Evolutionary conservation across 2,329 filamentous ascomycete genomes (phyloP), one percentile per base, ranked within the genome.

Genomic region (Scedosporium aurantiacum): DNA sequence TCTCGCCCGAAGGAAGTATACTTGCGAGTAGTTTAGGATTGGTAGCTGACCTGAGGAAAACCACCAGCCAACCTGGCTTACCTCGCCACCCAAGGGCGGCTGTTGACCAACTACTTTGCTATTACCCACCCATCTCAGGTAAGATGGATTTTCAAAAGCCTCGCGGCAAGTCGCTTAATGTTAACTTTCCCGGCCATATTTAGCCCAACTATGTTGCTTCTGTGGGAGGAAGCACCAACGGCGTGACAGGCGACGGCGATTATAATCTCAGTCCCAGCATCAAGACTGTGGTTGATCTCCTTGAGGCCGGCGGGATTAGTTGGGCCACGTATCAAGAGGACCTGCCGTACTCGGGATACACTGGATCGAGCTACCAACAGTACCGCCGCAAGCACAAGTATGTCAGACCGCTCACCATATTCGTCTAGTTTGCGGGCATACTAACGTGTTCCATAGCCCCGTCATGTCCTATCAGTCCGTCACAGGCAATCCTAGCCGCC

Each of bases 81-180:
- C 7, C 18, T 25, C 18, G 23, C 32, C 32, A 37, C 32, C 4
- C 32, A 37, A 37, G 32, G 32, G 14, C 32, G 32, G 32, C 32
- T 37, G 10, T 37, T 37, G 32, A 37, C 32, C 32, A 37, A 37
- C 32, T 70, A 71, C 67, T 78, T 75, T 63, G 85, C 77, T 2
- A 70, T 85, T n/a, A 86, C 84, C 0, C 85, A 88, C 66, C 84
- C 85, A 0, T 84, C 81, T 0, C 79, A 87, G 73, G 85, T 37
- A 12, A 12, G 32, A 4, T 12, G 10, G 10, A 12, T 37, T 12
- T 12, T 37, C 32, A 10, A 12, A 37, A 37, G 10, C 32, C 14
- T 37, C 32, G 14, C 6, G 2, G 32, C 14, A 4, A 12, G 8
- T 12, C 4, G 8, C 32, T 37, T 4, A 2, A 12, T 3, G 32